phyloP scores from a whole-genome alignment of 2,329 filamentous ascomycete species.

The Gliomastix tumulicola region DNA sequence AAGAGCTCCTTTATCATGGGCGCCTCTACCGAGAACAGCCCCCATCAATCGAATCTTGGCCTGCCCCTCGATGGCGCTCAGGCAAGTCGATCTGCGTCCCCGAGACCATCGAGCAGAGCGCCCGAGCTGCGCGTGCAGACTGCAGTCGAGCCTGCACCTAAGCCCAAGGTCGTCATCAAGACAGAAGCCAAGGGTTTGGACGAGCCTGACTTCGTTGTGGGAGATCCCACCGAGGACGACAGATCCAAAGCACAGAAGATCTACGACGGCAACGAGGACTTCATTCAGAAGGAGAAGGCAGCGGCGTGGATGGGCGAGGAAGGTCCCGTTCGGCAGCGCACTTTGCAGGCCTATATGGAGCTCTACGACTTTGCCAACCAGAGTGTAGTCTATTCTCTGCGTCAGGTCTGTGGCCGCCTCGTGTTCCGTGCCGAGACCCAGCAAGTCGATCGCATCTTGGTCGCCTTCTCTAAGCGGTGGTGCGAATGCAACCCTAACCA shows the following conservation, averaged over 20 bases:
- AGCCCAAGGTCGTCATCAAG: no score
- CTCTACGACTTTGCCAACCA: constrained; percentile 79
- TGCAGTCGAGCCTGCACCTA: constrained; percentile 20
- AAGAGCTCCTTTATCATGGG: no score
- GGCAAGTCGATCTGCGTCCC: constrained; percentile 25
- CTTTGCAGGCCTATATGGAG: constrained; percentile 76
- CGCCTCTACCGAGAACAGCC: no score
- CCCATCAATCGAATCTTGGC: constrained; percentile 23
- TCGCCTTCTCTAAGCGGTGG: constrained; percentile 85
- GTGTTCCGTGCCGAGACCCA: constrained; percentile 88
- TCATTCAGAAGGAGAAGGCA: constrained; percentile 71
- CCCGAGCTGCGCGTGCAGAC: constrained; percentile 38
- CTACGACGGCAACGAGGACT: constrained; percentile 76
- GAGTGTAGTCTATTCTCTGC: constrained; percentile 72
- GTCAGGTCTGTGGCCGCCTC: constrained; percentile 74
- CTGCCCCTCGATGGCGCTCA: constrained; percentile 34
- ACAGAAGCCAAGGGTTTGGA: constrained; percentile 37
- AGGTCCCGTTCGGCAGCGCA: constrained; percentile 49
- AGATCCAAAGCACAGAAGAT: constrained; percentile 73
- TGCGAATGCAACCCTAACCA: constrained; percentile 88
- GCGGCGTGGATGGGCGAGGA: constrained; percentile 85
- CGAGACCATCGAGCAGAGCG: constrained; percentile 26
- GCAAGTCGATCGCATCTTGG: constrained; percentile 90
- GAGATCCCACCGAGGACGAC: constrained; percentile 61
- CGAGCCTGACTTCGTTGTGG: constrained; percentile 50